Base-by-base conservation (phyloP, 2,329 filamentous ascomycete genomes). In the Ophiostoma novo-ulmi region DNA sequence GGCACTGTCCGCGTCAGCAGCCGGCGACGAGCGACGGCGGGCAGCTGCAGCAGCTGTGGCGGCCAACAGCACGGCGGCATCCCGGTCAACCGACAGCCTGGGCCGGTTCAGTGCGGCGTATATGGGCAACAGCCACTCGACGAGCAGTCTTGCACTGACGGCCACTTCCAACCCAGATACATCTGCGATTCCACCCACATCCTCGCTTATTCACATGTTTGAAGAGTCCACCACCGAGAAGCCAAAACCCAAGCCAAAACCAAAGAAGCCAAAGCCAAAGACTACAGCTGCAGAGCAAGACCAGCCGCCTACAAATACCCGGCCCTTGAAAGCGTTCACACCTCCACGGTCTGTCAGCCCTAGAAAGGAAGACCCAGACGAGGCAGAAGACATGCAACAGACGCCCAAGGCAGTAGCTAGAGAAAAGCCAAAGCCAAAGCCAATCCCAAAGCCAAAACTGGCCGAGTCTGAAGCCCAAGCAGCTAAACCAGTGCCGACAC, bases 131-230 rank as follows among this genome's bases (percentile, higher is more conserved):
- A 55, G 2, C 44, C 38, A 14, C 44, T 52, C 26, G 20, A 5
- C 26, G 13, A 22, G 63, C 35, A 39, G 63, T 22, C 63, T 65
- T 26, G 38, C 20, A 20, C 39, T 31, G 36, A 41, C 52, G 38
- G 26, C 14, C 44, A 22, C 17, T n/a, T 26, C 5, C 14, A 39
- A 64, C 2, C 52, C 71, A 52, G 87, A 91, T 76, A 85, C 85
- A 11, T 84, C 82, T 1, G 81, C 87, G 6, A 88, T 91, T 68
- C 81, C 85, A 35, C 84, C 89, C 0, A 89, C 89, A 0, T 87
- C 82, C 3, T 85, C 88, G 5, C 81, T 92, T 26, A 89, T 92
- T 70, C 85, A 85, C 55, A 83, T 91, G 80, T 92, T 92, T 74
- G 90, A 93, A 78, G 81, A 83, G 73, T 31, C 31, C 31, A 83